Percentiles rank a stretch among this genome's conserved stretches.
Evolutionary conservation across 2,329 filamentous ascomycete genomes (phyloP).

Genomic region (Lojkania enalia): DNA sequence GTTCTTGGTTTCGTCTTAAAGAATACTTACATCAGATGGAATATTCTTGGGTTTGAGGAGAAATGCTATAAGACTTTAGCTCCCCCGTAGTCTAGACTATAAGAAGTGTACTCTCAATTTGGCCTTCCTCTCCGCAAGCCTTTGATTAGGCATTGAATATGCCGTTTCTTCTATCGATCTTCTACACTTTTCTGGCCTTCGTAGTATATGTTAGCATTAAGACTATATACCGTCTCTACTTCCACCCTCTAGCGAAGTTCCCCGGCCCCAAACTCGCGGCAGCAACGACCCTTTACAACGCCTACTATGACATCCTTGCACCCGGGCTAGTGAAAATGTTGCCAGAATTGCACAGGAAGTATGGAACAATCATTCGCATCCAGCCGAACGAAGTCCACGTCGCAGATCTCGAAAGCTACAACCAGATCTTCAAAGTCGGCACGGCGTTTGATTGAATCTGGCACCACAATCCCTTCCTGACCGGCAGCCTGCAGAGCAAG

Average conservation of each 20-base stretch:
- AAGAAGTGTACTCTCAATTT: too few relatives aligned
- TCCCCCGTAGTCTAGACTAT: too few relatives aligned
- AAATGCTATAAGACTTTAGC: too few relatives aligned
- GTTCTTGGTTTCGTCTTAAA: too few relatives aligned
- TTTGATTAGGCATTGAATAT: too few relatives aligned
- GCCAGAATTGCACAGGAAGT: constrained; percentile 17
- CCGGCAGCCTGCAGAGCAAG: constrained; percentile 15
- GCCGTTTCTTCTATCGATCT: too few relatives aligned
- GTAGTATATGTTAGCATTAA: constrained; percentile 7
- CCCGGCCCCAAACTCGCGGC: constrained; percentile 20
- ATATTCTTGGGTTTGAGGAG: too few relatives aligned
- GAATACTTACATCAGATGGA: too few relatives aligned
- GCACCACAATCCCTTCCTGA: constrained; percentile 20
- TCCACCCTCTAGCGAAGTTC: constrained; percentile 15
- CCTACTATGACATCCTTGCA: constrained; percentile 15
- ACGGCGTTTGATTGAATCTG: constrained; percentile 18
- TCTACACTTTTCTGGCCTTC: not conserved
- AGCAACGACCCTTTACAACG: constrained; percentile 14
- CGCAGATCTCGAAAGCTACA: constrained; percentile 13
- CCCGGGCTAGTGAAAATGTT: constrained; percentile 14
- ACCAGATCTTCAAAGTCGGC: constrained; percentile 19
- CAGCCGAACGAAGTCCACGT: constrained; percentile 19
- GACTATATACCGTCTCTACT: constrained; percentile 13
- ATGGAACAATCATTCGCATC: constrained; percentile 16
- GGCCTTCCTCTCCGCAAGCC: too few relatives aligned